Conservation (phyloP, 331 rosid species). For the Dryas integrifolia region DNA sequence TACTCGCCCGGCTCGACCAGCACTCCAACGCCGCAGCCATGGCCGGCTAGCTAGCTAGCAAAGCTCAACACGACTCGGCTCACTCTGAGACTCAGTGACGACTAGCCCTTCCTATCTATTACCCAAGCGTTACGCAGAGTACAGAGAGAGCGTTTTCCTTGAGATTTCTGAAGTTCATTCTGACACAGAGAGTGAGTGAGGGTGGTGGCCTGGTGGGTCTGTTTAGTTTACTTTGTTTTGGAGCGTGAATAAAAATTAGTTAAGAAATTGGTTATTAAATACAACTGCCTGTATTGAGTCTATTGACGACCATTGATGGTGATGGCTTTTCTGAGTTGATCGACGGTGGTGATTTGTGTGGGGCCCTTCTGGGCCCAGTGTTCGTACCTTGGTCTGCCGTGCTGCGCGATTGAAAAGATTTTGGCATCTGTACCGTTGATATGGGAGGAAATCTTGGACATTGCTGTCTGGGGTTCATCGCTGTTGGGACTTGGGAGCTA, state of each 20-base stretch:
- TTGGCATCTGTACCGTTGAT: conserved; percentile 9
- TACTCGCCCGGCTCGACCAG: conserved; percentile 81
- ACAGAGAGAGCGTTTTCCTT: conserved; percentile 17
- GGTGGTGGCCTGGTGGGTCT: conserved; percentile 1
- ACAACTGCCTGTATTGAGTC: neutral
- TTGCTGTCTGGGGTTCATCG: neutral
- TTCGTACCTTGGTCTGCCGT: conserved; percentile 5
- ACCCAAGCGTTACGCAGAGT: neutral
- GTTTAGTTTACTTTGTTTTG: neutral
- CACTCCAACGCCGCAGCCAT: conserved; percentile 93
- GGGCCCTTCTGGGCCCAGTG: neutral
- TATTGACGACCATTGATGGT: neutral
- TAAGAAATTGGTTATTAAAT: neutral
- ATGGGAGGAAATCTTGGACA: neutral
- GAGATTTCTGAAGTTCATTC: conserved; percentile 36
- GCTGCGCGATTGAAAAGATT: neutral
- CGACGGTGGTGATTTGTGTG: conserved; percentile 1
- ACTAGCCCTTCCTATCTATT: neutral
- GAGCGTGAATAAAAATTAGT: conserved; percentile 10
- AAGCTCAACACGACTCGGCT: conserved; percentile 8
- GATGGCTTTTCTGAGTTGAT: conserved; percentile 10
- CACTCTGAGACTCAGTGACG: neutral
- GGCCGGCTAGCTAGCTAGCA: neutral
- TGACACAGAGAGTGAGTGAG: conserved; percentile 15
- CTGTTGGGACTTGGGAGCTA: conserved; percentile 6